Evolutionary conservation across 805 yeast species (phyloP).

Genomic region (Ascoidea tarda): DNA sequence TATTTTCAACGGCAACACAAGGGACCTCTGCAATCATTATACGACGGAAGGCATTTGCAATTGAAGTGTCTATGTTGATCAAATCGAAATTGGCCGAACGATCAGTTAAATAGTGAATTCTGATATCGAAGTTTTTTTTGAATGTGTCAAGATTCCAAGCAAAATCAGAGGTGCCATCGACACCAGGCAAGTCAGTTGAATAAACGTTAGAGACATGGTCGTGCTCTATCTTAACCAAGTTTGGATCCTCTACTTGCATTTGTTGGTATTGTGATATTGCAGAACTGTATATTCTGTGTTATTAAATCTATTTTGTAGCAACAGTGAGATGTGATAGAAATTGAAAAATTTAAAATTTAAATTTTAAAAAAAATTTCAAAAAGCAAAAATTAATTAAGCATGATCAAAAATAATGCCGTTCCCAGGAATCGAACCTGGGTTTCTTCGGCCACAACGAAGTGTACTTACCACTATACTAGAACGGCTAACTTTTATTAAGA

Average conservation of each 20-base stretch:
- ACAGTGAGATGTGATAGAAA: no score
- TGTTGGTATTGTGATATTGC: not conserved
- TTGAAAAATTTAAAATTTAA: no score
- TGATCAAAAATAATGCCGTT: conserved; percentile 16
- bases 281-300: no score
- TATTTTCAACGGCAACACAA: conserved; percentile 86
- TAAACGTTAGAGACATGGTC: conserved; percentile 86
- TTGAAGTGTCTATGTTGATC: conserved; percentile 74
- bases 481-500: conserved; percentile 14
- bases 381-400: no score
- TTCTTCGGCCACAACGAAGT: conserved; percentile 26
- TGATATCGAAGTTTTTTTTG: conserved; percentile 49
- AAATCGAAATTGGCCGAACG: conserved; percentile 79
- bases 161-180: conserved; percentile 39
- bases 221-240: conserved; percentile 75
- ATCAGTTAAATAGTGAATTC: conserved; percentile 49
- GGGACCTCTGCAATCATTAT: conserved; percentile 97
- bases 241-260: conserved; percentile 18
- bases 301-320: no score
- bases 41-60: conserved; percentile 93
- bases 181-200: conserved; percentile 85
- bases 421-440: conserved; percentile 28
- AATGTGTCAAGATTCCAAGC: conserved; percentile 81
- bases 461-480: conserved; percentile 27
- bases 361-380: no score